Evolutionary conservation across 345 rosid genomes (phyloP).

Genomic region (Populus simonii): DNA sequence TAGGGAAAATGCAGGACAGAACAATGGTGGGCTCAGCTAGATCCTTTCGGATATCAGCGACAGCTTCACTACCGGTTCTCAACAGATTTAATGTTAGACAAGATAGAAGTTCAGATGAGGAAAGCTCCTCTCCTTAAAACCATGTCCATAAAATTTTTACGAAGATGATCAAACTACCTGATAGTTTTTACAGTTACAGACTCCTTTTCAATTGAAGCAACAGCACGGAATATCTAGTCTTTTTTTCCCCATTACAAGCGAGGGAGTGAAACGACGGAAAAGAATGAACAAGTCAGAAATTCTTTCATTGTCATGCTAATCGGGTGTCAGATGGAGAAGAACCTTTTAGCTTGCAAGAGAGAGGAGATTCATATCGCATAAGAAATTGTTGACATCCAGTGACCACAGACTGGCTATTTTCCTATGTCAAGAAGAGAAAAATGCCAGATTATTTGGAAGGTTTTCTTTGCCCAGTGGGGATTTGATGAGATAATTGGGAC

Average conservation of each 20-base stretch:
- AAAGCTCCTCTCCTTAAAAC: slow-evolving; percentile 69
- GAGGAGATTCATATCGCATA: neutral
- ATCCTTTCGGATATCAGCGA: slow-evolving; percentile 77
- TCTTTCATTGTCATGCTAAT: neutral
- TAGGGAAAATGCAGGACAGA: slow-evolving; percentile 77
- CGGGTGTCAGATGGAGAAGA: neutral
- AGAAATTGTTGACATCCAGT: slow-evolving; percentile 2
- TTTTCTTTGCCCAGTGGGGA: neutral
- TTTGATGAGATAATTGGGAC: neutral
- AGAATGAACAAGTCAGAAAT: neutral
- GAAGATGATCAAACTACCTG: neutral
- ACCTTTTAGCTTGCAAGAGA: neutral
- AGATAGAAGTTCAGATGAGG: slow-evolving; percentile 75
- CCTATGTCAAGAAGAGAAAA: neutral
- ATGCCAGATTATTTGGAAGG: neutral
- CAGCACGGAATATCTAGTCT: neutral
- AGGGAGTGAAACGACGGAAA: neutral
- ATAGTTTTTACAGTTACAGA: neutral
- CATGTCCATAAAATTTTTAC: slow-evolving; percentile 9
- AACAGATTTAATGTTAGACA: slow-evolving; percentile 60
- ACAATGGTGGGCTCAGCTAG: slow-evolving; percentile 72
- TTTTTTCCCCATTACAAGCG: neutral
- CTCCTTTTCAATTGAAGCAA: neutral
- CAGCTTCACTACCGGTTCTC: slow-evolving; percentile 80
- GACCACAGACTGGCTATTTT: neutral